Percentiles rank a stretch among this genome's conserved stretches.
Evolutionary conservation across 768 basidiomycete species (phyloP).

Genomic region (Cystobasidium tubakii): DNA sequence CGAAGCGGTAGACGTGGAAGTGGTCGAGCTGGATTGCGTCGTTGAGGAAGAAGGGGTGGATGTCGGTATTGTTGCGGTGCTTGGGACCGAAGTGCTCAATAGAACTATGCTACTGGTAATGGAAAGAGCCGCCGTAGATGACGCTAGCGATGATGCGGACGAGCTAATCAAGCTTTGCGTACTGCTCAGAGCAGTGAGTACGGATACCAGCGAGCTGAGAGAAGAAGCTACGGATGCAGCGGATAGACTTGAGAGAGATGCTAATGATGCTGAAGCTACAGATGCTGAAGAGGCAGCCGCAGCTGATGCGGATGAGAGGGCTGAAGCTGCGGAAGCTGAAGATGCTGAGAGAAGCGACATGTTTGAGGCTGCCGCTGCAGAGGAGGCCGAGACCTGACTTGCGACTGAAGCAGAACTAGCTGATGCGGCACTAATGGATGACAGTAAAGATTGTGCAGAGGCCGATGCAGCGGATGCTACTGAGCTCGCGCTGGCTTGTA

Average conservation of each 20-base stretch:
- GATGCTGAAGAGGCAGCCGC: neutral
- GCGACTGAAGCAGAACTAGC: neutral
- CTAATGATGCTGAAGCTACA: slow-evolving; percentile 12
- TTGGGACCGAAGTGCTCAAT: neutral
- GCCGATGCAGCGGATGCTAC: slow-evolving; percentile 18
- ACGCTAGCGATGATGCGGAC: neutral
- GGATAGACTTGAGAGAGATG: slow-evolving; percentile 5
- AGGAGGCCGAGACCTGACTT: neutral
- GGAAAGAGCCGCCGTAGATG: neutral
- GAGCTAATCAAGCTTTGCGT: slow-evolving; percentile 1
- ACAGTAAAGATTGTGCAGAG: slow-evolving; percentile 18
- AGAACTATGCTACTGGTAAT: neutral
- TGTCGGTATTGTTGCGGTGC: neutral
- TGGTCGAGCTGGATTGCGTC: neutral
- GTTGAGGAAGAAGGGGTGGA: neutral
- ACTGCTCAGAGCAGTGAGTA: neutral
- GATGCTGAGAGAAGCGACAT: neutral
- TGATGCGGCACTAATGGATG: neutral
- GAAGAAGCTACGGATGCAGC: neutral
- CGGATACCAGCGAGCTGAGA: neutral
- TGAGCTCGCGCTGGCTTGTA: slow-evolving; percentile 11
- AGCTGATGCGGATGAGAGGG: neutral
- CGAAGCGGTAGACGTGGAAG: neutral
- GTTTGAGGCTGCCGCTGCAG: neutral
- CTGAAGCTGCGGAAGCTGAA: neutral